phyloP scores from a whole-genome alignment of 2,329 filamentous ascomycete species.

The Fusarium xylarioides region DNA sequence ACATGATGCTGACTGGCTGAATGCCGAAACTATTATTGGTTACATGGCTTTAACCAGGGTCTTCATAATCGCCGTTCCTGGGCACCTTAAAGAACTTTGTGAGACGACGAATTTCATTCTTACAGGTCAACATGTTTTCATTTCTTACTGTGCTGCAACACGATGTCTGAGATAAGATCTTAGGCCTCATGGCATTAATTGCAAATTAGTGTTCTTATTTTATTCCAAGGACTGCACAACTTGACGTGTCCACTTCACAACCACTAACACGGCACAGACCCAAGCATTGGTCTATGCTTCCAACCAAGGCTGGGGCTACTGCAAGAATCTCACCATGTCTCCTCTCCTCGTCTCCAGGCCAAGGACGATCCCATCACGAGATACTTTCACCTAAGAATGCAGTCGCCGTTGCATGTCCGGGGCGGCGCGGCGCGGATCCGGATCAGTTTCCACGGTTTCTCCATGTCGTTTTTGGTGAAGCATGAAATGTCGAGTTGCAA shows the following conservation, averaged over 20 bases:
- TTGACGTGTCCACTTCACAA: not conserved
- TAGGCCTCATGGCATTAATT: not conserved
- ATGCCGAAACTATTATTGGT: constrained; percentile 8
- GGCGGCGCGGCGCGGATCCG: constrained; percentile 17
- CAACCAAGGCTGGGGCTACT: not conserved
- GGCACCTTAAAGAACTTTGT: not conserved
- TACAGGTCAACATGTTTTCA: not conserved
- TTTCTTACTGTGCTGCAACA: not conserved
- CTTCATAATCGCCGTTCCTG: constrained; percentile 3
- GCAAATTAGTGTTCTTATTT: not conserved
- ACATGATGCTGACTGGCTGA: constrained; percentile 23
- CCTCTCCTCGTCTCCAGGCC: constrained; percentile 1
- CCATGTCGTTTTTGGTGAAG: constrained; percentile 1
- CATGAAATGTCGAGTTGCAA: constrained; percentile 1
- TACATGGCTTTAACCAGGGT: not conserved
- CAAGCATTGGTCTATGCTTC: not conserved
- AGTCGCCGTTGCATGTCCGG: constrained; percentile 6
- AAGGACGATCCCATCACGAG: constrained; percentile 38
- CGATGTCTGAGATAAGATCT: constrained; percentile 21
- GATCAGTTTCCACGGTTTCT: constrained; percentile 12
- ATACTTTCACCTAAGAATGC: constrained; percentile 41
- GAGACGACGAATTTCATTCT: not conserved
- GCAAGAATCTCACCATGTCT: constrained; percentile 22
- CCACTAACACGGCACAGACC: not conserved
- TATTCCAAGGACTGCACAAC: not conserved